phyloP scores from a whole-genome alignment of 768 basidiomycete species.

The Termitomyces sp. region DNA sequence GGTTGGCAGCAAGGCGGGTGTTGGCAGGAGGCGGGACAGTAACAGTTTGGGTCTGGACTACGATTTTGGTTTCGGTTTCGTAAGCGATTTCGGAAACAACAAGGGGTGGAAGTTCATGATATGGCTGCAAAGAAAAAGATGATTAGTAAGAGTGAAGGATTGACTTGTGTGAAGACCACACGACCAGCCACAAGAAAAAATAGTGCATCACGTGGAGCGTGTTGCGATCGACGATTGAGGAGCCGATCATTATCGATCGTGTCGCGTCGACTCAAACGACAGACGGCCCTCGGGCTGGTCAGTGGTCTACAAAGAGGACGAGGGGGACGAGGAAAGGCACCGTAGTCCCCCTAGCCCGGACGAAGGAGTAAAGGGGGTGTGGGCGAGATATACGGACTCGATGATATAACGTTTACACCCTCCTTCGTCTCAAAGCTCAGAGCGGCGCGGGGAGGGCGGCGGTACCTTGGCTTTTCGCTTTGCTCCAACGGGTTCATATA shows the following conservation, averaged over 20 bases:
- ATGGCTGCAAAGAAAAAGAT: slow-evolving; percentile 20
- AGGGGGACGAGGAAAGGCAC: slow-evolving; percentile 74
- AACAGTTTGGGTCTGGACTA: slow-evolving; percentile 60
- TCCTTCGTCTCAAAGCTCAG: slow-evolving; percentile 95
- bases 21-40: slow-evolving; percentile 72
- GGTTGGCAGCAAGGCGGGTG: slow-evolving; percentile 69
- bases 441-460: slow-evolving; percentile 77
- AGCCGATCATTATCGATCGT: slow-evolving; percentile 21
- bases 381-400: slow-evolving; percentile 67
- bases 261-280: slow-evolving; percentile 5
- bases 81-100: slow-evolving; percentile 40
- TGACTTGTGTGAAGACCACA: slow-evolving; percentile 21
- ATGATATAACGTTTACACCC: slow-evolving; percentile 50
- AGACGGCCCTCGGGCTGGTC: slow-evolving; percentile 29
- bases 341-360: slow-evolving; percentile 89
- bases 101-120: slow-evolving; percentile 41
- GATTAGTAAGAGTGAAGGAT: slow-evolving; percentile 22
- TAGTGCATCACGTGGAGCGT: slow-evolving; percentile 34
- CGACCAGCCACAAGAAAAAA: slow-evolving; percentile 27
- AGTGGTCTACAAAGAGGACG: slow-evolving; percentile 39
- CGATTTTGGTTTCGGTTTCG: slow-evolving; percentile 60
- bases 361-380: slow-evolving; percentile 62
- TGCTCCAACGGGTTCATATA: slow-evolving; percentile 62
- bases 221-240: slow-evolving; percentile 21
- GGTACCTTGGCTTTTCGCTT: slow-evolving; percentile 91